Conservation (phyloP, 371 early-diverging fungal genomes). For the Actinomortierella wolfii region DNA sequence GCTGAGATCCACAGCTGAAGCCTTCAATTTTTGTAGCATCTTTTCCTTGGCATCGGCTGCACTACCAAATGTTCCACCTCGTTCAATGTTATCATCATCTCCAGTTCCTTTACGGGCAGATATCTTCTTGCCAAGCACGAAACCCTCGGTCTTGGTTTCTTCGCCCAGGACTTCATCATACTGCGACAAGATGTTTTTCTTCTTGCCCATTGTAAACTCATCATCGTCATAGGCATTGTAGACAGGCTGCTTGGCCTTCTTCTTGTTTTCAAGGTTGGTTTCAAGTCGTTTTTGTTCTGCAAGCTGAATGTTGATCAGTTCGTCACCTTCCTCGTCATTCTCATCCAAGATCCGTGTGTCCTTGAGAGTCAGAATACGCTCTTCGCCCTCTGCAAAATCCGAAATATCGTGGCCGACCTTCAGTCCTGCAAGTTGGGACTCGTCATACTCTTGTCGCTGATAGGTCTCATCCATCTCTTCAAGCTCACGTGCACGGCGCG, state of each 20-base stretch:
- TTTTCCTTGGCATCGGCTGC: slow-evolving; percentile 44
- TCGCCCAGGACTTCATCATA: slow-evolving; percentile 78
- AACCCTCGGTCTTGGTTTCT: slow-evolving; percentile 50
- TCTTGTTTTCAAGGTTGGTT: slow-evolving; percentile 79
- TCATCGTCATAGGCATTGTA: slow-evolving; percentile 87
- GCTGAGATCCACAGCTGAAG: slow-evolving; percentile 59
- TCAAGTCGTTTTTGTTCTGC: slow-evolving; percentile 69
- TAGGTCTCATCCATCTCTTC: slow-evolving; percentile 30
- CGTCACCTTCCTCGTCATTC: slow-evolving; percentile 74
- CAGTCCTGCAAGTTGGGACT: slow-evolving; percentile 72
- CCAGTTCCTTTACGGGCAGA: slow-evolving; percentile 22
- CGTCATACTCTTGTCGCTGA: slow-evolving; percentile 24
- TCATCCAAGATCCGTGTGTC: slow-evolving; percentile 82
- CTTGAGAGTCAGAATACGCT: slow-evolving; percentile 86
- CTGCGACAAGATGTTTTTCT: slow-evolving; percentile 73
- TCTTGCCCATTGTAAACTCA: slow-evolving; percentile 58
- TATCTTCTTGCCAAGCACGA: slow-evolving; percentile 50
- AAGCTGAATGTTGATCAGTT: slow-evolving; percentile 72
- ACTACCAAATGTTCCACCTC: slow-evolving; percentile 15
- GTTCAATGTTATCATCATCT: slow-evolving; percentile 1
- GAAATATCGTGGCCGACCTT: slow-evolving; percentile 77
- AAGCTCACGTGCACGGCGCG: slow-evolving; percentile 51
- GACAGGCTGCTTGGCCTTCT: slow-evolving; percentile 65
- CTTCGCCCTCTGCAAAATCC: slow-evolving; percentile 75
- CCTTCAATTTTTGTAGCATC: slow-evolving; percentile 65